Evolutionary conservation across 2,329 filamentous ascomycete species (phyloP).

Genomic region (Metarhizium rileyi): DNA sequence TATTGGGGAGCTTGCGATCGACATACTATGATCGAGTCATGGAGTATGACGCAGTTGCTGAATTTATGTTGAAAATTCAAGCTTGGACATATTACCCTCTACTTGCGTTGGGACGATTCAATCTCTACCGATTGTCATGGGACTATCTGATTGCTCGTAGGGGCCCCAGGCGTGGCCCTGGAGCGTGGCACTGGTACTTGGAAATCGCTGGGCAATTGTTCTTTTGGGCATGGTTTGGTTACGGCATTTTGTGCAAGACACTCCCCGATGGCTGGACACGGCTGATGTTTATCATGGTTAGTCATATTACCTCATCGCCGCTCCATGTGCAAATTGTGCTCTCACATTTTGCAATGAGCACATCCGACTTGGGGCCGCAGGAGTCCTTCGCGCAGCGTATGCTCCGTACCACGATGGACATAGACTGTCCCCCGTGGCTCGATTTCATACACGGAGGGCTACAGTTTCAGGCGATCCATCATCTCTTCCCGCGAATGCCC

Average conservation of each 20-base stretch:
- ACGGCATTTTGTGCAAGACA: constrained; percentile 63
- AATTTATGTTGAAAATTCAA: constrained; percentile 62
- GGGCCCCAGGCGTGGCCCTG: constrained; percentile 64
- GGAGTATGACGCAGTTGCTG: constrained; percentile 66
- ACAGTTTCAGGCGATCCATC: constrained; percentile 84
- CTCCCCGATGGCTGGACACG: constrained; percentile 62
- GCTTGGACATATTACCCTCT: constrained; percentile 77
- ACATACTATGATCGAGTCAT: constrained; percentile 79
- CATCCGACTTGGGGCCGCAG: constrained; percentile 68
- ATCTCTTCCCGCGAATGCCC: constrained; percentile 74
- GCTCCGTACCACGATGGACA: constrained; percentile 88
- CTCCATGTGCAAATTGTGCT: constrained; percentile 86
- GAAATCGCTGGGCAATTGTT: constrained; percentile 66
- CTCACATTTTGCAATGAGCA: constrained; percentile 91
- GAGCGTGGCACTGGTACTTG: constrained; percentile 76
- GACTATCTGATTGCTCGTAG: constrained; percentile 61
- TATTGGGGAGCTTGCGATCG: constrained; percentile 62
- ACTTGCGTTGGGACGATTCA: constrained; percentile 74
- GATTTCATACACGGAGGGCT: constrained; percentile 84
- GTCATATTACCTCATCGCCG: constrained; percentile 71
- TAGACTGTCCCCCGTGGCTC: constrained; percentile 79
- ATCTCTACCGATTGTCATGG: constrained; percentile 77
- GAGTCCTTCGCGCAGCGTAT: constrained; percentile 88
- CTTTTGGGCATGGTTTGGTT: constrained; percentile 85
- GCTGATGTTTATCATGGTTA: constrained; percentile 66